Evolutionary conservation across 1,284 basidiomycete species (phyloP).

Genomic region (Rhizoctonia solani): DNA sequence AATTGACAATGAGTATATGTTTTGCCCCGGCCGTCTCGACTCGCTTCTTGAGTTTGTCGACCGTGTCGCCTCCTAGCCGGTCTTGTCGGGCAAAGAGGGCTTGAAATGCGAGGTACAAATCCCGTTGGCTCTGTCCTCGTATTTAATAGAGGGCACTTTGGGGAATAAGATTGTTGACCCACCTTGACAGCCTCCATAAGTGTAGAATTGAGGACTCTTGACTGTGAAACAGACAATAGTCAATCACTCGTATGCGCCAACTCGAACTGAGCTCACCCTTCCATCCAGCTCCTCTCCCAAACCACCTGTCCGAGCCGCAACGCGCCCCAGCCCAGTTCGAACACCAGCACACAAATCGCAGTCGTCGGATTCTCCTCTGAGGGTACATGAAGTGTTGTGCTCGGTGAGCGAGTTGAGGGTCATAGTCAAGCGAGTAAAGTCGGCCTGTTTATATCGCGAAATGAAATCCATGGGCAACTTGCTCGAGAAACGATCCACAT

Average conservation of each 20-base stretch:
- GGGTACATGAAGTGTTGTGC: constrained; percentile 74
- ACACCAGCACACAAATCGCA: constrained; percentile 83
- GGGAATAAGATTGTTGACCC: constrained; percentile 29
- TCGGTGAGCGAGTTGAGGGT: constrained; percentile 79
- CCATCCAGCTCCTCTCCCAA: constrained; percentile 78
- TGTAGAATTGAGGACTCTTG: constrained; percentile 11
- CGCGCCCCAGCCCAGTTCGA: constrained; percentile 67
- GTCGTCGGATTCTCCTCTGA: constrained; percentile 59
- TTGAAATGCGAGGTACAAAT: constrained; percentile 82
- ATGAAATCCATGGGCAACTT: constrained; percentile 15
- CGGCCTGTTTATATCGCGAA: constrained; percentile 56
- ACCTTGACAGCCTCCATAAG: constrained; percentile 79
- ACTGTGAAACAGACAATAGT: constrained; percentile 51
- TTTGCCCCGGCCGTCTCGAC: constrained; percentile 57
- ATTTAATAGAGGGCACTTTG: background rate
- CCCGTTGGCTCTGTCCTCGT: constrained; percentile 70
- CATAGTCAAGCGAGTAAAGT: constrained; percentile 79
- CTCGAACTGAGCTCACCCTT: constrained; percentile 59
- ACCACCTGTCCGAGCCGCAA: constrained; percentile 71
- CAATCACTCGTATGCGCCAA: constrained; percentile 58
- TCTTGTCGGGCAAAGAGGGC: constrained; percentile 85
- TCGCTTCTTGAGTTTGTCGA: constrained; percentile 83
- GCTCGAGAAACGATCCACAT: constrained; percentile 58
- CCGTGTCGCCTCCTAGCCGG: constrained; percentile 78
- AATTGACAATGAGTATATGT: constrained; percentile 48